Evolutionary conservation across 2,329 filamentous ascomycete genomes (phyloP), one percentile per base, ranked within the genome.

Genomic region (Cercospora nicotianae): DNA sequence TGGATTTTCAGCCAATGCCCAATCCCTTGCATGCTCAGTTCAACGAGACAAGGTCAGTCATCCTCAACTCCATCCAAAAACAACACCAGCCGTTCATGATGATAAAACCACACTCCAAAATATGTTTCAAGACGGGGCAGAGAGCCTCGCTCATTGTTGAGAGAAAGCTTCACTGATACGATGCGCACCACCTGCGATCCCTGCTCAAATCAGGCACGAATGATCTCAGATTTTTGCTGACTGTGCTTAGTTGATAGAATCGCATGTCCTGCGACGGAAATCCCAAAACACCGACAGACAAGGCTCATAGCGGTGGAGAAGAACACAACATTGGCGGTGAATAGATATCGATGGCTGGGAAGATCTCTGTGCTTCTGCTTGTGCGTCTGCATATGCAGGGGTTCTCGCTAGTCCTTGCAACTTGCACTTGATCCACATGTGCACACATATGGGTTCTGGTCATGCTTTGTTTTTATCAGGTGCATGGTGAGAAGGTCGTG

Each of bases 61-160:
- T 8, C n/a, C 12, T 39, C 36, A 16, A 45, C 58, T 42, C 12
- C 20, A 31, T 20, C 13, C 39, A 13, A 23, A n/a, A 28, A 7
- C 3, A n/a, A 31, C 16, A 13, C 23, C 64, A 30, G 30, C 26
- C 10, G 16, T 64, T 63, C 36, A 66, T 75, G 74, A 76, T 76
- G 74, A 76, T 67, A 72, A 64, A 62, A 72, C 69, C 62, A 64
- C 62, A 70, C 70, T 67, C 66, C 68, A 70, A 71, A 75, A 72
- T 72, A 76, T 76, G 74, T 76, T 76, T 76, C 75, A 76, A 76
- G 75, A 76, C 75, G 75, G 74, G 73, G 71, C 75, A 65, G 69
- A 76, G 74, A 73, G 70, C 65, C 66, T 70, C 58, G 65, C 55
- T 70, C 68, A 51, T 64, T 64, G 62, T 64, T 64, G 62, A 64